Evolutionary conservation across 1,284 basidiomycete species (phyloP).

Genomic region (Sutorius eximius): DNA sequence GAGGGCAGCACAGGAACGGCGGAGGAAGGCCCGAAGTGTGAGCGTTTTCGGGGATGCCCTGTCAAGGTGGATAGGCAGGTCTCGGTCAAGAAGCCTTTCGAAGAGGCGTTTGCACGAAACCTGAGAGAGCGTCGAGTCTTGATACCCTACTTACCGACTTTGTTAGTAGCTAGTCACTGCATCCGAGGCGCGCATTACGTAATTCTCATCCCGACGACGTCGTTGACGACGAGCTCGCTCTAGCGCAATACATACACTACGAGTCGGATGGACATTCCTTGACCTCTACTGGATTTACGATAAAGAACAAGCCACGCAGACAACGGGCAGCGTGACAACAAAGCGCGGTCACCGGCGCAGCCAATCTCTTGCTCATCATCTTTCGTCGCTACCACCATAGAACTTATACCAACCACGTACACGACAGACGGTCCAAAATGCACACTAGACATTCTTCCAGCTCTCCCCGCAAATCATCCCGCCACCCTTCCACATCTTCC

Average conservation of each 20-base stretch:
- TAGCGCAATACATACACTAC: slow-evolving; percentile 11
- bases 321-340: slow-evolving; percentile 9
- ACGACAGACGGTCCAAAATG: slow-evolving; percentile 16
- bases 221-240: slow-evolving; percentile 2
- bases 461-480: slow-evolving; percentile 32
- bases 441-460: slow-evolving; percentile 30
- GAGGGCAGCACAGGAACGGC: slow-evolving; percentile 20
- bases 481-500: slow-evolving; percentile 29
- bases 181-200: slow-evolving; percentile 15
- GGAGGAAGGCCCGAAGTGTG: slow-evolving; percentile 9
- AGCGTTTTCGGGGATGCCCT: slow-evolving; percentile 9
- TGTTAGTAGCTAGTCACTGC: neutral
- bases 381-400: slow-evolving; percentile 9
- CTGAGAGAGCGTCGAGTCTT: neutral
- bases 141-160: neutral
- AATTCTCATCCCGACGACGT: slow-evolving; percentile 11
- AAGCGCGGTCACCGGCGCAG: neutral
- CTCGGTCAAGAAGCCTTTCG: neutral
- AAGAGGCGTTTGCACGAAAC: neutral
- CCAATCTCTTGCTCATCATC: slow-evolving; percentile 12
- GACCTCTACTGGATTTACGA: slow-evolving; percentile 2
- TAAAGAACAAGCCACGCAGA: slow-evolving; percentile 4
- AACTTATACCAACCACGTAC: slow-evolving; percentile 12
- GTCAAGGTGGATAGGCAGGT: slow-evolving; percentile 21
- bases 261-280: slow-evolving; percentile 32